Evolutionary conservation across 108 stramenopile species (phyloP).

Genomic region (Stephanodiscus triporus): DNA sequence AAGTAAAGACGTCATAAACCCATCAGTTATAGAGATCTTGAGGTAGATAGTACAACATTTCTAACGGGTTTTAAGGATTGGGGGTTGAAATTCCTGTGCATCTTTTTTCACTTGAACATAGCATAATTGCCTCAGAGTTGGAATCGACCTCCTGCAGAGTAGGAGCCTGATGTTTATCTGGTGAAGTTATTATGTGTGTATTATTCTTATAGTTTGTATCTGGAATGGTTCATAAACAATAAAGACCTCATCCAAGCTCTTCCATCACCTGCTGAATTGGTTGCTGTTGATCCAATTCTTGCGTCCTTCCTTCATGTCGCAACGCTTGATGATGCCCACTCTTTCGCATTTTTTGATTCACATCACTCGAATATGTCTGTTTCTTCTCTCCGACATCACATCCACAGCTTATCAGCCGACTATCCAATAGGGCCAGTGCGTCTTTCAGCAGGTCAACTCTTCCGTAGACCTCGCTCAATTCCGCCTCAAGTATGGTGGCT

Average conservation of each 20-base stretch:
- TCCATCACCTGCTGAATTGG: conserved; percentile 24
- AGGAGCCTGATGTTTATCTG: no score
- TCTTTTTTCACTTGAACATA: no score
- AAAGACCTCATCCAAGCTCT: conserved; percentile 26
- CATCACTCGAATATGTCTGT: conserved; percentile 14
- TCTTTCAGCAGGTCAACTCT: conserved; percentile 50
- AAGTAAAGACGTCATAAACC: no score
- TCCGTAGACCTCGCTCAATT: conserved; percentile 36
- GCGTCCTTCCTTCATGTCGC: conserved; percentile 11
- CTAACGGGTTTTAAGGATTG: no score
- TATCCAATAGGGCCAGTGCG: conserved; percentile 37
- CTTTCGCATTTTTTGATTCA: conserved; percentile 2
- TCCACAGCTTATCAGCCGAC: conserved; percentile 35
- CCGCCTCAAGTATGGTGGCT: conserved; percentile 24
- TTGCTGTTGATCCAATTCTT: conserved; percentile 15
- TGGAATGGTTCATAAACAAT: background rate
- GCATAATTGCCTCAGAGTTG: no score
- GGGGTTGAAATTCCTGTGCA: no score
- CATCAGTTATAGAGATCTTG: no score
- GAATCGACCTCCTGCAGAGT: no score
- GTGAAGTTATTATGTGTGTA: no score
- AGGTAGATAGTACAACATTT: no score
- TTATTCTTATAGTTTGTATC: background rate
- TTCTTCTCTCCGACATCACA: conserved; percentile 38
- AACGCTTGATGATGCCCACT: conserved; percentile 13